Percentiles rank a stretch among this genome's conserved stretches.
phyloP scores from a whole-genome alignment of 23 red algal genomes.

The Gracilaria vermiculophylla region DNA sequence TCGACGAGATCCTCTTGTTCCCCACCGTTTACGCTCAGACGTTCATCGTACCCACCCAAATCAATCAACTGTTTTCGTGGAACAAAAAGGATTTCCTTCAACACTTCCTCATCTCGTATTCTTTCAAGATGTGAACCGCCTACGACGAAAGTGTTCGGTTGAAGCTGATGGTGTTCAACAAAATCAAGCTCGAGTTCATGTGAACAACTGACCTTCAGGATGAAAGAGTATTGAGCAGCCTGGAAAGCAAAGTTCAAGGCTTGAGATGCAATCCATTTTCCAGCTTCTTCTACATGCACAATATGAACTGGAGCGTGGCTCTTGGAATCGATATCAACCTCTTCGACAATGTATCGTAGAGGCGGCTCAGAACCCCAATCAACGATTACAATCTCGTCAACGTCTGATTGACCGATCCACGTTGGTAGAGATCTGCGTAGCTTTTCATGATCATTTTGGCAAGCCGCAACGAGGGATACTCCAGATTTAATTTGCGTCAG shows the following conservation, averaged over 20 bases:
- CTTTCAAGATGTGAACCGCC: constrained; percentile 40
- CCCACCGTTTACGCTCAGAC: constrained; percentile 48
- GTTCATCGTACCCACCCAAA: constrained; percentile 78
- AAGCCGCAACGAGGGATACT: constrained; percentile 57
- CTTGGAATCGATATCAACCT: constrained; percentile 10
- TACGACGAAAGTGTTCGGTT: constrained; percentile 33
- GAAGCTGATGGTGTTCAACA: constrained; percentile 43
- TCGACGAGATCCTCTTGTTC: constrained; percentile 67
- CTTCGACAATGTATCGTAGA: constrained; percentile 10
- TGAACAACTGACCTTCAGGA: constrained; percentile 70
- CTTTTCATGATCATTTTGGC: constrained; percentile 52
- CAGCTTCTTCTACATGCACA: constrained; percentile 46
- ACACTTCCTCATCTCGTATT: constrained; percentile 40
- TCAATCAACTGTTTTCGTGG: constrained; percentile 24
- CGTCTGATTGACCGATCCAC: constrained; percentile 24
- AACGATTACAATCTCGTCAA: constrained; percentile 77
- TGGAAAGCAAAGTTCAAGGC: constrained; percentile 75
- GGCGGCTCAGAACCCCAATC: constrained; percentile 78
- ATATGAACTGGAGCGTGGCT: constrained; percentile 42
- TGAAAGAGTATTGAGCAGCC: constrained; percentile 7
- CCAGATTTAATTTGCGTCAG: constrained; percentile 1
- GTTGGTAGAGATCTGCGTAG: constrained; percentile 37
- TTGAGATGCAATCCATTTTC: constrained; percentile 44
- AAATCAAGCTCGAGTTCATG: constrained; percentile 55
- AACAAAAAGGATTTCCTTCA: constrained; percentile 56